Evolutionary conservation across 1,284 basidiomycete genomes (phyloP).

Genomic region (Sporisorium graminicola): DNA sequence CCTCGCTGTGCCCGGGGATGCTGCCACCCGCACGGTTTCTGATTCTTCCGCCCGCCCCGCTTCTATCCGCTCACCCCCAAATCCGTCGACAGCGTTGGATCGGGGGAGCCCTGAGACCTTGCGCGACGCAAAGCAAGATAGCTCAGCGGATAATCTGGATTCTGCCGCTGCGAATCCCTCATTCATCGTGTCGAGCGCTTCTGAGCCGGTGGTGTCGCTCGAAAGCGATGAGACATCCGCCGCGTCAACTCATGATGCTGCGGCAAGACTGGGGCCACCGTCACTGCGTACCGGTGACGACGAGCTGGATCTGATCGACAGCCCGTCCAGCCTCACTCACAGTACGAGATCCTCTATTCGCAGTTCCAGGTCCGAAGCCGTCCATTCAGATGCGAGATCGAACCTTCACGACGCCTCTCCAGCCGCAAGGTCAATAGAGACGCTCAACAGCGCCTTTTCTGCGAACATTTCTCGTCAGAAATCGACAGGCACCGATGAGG

Average conservation of each 20-base stretch:
- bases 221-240: not conserved
- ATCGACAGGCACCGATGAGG: slow-evolving; percentile 1
- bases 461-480: slow-evolving; percentile 8
- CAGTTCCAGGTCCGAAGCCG: slow-evolving; percentile 26
- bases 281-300: slow-evolving; percentile 9
- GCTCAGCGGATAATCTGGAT: not conserved
- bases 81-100: slow-evolving; percentile 1
- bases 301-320: slow-evolving; percentile 33
- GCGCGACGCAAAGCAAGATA: slow-evolving; percentile 2
- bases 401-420: not conserved
- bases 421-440: not conserved
- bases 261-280: slow-evolving; percentile 5
- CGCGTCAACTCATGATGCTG: not conserved
- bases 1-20: slow-evolving; percentile 5
- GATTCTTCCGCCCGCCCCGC: slow-evolving; percentile 13
- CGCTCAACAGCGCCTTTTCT: not conserved
- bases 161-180: slow-evolving; percentile 11
- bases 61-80: slow-evolving; percentile 1
- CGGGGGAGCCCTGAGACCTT: not conserved
- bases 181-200: slow-evolving; percentile 40
- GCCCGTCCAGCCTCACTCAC: slow-evolving; percentile 33
- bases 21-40: slow-evolving; percentile 23
- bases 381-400: not conserved
- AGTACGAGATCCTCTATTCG: slow-evolving; percentile 33
- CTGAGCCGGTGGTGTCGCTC: slow-evolving; percentile 22